These are phyloP conservation scores for Vaccinium corymbosum DNA, from an alignment of 148 eudicot species.

Conservation along the genomic window DNA sequence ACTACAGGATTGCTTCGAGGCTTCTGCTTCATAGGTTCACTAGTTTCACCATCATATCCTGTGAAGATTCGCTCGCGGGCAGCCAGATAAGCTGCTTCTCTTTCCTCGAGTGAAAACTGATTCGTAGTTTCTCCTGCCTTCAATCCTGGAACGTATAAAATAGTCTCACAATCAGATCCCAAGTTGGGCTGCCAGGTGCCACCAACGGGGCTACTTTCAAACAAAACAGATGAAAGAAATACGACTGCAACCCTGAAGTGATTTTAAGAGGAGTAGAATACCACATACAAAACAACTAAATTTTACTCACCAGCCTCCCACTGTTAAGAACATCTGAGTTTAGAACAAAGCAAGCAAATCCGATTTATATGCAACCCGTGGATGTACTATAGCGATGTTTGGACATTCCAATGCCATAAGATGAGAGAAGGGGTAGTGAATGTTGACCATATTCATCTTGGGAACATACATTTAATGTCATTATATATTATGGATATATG, in stretches of 20 bases:
- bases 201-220: not conserved
- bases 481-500: not conserved
- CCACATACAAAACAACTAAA: not conserved
- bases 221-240: not conserved
- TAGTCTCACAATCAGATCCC: not conserved
- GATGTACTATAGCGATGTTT: not conserved
- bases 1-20: slow-evolving; percentile 68
- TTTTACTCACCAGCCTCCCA: not conserved
- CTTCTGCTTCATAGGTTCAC: slow-evolving; percentile 42
- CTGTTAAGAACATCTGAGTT: not conserved
- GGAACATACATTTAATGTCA: not conserved
- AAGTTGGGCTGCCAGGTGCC: not conserved
- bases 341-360: slow-evolving; percentile 1
- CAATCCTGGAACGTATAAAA: slow-evolving; percentile 32
- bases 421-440: not conserved
- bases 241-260: not conserved
- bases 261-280: not conserved
- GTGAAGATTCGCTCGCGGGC: slow-evolving; percentile 85
- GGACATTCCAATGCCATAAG: not conserved
- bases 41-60: slow-evolving; percentile 32
- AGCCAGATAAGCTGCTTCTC: slow-evolving; percentile 79
- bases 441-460: not conserved
- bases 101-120: slow-evolving; percentile 55
- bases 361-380: not conserved
- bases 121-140: slow-evolving; percentile 32